These are phyloP conservation scores for Eucalyptus tenuipes DNA, from an alignment of 345 rosid genomes.

Conservation along the genomic window DNA sequence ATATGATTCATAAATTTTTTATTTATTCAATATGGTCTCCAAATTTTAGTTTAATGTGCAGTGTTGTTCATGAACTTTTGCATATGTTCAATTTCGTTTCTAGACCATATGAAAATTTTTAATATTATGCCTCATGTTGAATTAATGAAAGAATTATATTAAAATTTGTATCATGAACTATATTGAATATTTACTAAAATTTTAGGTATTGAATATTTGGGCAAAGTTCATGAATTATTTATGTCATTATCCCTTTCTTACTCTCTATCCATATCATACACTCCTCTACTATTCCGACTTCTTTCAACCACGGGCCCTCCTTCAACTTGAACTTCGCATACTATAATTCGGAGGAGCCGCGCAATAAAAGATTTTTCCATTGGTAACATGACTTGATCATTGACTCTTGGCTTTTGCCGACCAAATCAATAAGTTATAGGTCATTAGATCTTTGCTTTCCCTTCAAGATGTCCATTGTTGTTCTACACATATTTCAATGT, in stretches of 20 bases:
- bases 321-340: neutral
- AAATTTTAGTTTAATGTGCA: too few species aligned
- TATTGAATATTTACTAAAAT: too few species aligned
- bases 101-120: too few species aligned
- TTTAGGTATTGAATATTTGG: too few species aligned
- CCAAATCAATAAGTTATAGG: neutral
- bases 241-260: neutral
- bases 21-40: too few species aligned
- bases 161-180: too few species aligned
- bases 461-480: neutral
- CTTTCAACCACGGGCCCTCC: neutral
- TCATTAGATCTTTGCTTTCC: neutral
- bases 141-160: too few species aligned
- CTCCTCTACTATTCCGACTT: neutral
- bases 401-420: neutral
- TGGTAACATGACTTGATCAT: neutral
- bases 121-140: too few species aligned
- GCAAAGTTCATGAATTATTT: too few species aligned
- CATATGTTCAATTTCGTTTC: too few species aligned
- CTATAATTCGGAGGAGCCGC: neutral
- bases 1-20: accelerated
- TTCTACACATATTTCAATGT: neutral
- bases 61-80: too few species aligned
- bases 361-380: neutral
- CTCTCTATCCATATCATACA: neutral